Evolutionary conservation across 257 asterid genomes (phyloP).

Genomic region (Salvia rosmarinus): DNA sequence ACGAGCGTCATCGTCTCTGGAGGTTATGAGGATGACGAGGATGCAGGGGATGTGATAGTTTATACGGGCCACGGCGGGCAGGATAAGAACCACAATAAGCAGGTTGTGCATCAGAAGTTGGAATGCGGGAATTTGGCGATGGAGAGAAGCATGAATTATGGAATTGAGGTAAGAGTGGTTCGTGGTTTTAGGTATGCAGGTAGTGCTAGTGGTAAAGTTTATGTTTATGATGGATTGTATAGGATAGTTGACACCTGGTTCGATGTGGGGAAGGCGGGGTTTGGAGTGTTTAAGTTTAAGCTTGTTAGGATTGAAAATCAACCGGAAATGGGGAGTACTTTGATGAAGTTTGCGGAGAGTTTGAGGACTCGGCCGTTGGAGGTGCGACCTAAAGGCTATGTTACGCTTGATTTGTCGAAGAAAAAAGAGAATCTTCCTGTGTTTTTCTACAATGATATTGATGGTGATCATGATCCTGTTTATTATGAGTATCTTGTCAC

Average conservation of each 20-base stretch:
- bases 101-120: slow-evolving; percentile 72
- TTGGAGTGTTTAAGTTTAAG: slow-evolving; percentile 76
- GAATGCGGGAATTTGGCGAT: slow-evolving; percentile 76
- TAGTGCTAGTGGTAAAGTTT: slow-evolving; percentile 67
- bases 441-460: slow-evolving; percentile 67
- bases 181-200: slow-evolving; percentile 77
- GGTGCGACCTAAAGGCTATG: slow-evolving; percentile 62
- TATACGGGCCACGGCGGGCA: slow-evolving; percentile 93
- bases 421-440: slow-evolving; percentile 66
- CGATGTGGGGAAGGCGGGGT: slow-evolving; percentile 79
- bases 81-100: slow-evolving; percentile 56
- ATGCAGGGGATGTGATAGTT: slow-evolving; percentile 69
- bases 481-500: slow-evolving; percentile 54
- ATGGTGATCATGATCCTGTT: slow-evolving; percentile 58
- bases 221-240: slow-evolving; percentile 84
- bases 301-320: slow-evolving; percentile 74
- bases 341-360: slow-evolving; percentile 54
- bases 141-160: slow-evolving; percentile 83
- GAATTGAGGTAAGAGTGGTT: slow-evolving; percentile 80
- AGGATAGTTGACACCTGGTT: slow-evolving; percentile 69
- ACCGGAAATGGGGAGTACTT: slow-evolving; percentile 67
- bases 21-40: slow-evolving; percentile 91
- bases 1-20: slow-evolving; percentile 85
- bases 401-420: slow-evolving; percentile 61
- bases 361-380: slow-evolving; percentile 56